These are phyloP conservation scores for Chrysopogon serrulatus DNA, from an alignment of 176 grass and related monocot genomes.

Conservation along the genomic window DNA sequence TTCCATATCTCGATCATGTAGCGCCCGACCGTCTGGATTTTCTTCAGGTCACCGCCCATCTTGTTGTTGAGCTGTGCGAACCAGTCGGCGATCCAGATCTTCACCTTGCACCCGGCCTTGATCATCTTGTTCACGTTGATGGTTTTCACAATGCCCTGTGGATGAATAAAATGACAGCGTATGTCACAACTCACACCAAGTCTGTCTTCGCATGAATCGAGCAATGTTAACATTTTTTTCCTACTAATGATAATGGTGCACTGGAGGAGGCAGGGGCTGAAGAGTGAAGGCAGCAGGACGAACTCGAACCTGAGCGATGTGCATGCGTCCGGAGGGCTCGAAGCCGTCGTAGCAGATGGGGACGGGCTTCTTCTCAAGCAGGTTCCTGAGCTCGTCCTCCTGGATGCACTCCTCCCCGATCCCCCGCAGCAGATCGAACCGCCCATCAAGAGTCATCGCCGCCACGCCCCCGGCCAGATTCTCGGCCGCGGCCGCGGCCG, in stretches of 20 bases:
- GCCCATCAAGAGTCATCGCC: constrained; percentile 43
- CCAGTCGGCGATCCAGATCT: constrained; percentile 87
- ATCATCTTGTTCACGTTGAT: constrained; percentile 87
- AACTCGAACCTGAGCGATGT: constrained; percentile 73
- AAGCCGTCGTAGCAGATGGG: constrained; percentile 79
- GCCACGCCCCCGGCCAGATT: background rate
- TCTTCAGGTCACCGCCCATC: constrained; percentile 79
- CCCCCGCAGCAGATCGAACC: constrained; percentile 48
- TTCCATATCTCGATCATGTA: constrained; percentile 95
- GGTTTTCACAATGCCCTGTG: constrained; percentile 70
- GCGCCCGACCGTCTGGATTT: constrained; percentile 59
- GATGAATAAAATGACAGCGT: background rate
- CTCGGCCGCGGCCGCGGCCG: background rate
- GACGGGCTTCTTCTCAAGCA: constrained; percentile 58
- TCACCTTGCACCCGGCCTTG: constrained; percentile 62
- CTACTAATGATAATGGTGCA: too few relatives aligned
- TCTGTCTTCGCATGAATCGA: background rate
- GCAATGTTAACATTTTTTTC: too few relatives aligned
- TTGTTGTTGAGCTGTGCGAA: constrained; percentile 92
- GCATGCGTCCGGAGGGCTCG: constrained; percentile 80
- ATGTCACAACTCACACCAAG: background rate
- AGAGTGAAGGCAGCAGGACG: too few relatives aligned
- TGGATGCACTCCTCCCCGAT: constrained; percentile 89
- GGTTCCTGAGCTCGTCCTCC: constrained; percentile 48
- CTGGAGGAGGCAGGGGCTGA: too few relatives aligned